Base-by-base conservation (phyloP, 2,329 filamentous ascomycete species). In the Cladosporium halotolerans region DNA sequence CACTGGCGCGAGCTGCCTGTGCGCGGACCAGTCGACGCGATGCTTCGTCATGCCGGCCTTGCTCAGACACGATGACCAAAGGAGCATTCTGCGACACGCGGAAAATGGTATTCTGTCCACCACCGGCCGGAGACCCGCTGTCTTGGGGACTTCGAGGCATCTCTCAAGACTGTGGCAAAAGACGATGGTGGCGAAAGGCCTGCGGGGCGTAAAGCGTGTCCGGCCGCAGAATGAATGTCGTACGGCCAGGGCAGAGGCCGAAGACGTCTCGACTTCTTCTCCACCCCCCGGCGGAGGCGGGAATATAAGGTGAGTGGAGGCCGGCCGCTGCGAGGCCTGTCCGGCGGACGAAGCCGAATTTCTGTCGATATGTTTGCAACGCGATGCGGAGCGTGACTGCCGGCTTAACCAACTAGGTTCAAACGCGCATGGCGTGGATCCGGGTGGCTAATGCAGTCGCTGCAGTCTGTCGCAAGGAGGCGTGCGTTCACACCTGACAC, bases 1-100 rank as follows among this genome's bases (percentile, higher is more conserved):
- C 66, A 52, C 65, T 67, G 9, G 66, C 66, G 40, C 66, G 60
- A 31, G 66, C 66, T 28, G 66, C 66, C 43, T 68, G 66, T 2
- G 66, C 65, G 32, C 66, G 60, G 10, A 68, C 66, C 32, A 67
- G 61, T 13, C 66, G 59, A 9, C 66, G 61, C 8, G 61, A 63
- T 13, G 62, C 66, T 41, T 66, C 59, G 34, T 59, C 63, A 45
- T 66, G 64, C 23, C 63, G 52, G 19, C 65, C 64, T 14, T 57
- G 58, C 53, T 66, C 63, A 19, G 64, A 65, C 23, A 68, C 65
- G 40, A 68, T 67, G 34, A 68, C 63, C 53, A 68, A 54, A 19
- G 63, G 65, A 45, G 62, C 54, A 14, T 60, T 61, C 36, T 49
- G 48, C n/a, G 11, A n/a, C 33, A 39, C 43, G 34, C 55, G 53